Base-by-base conservation (phyloP, 2,329 filamentous ascomycete genomes). In the Stemphylium vesicarium region DNA sequence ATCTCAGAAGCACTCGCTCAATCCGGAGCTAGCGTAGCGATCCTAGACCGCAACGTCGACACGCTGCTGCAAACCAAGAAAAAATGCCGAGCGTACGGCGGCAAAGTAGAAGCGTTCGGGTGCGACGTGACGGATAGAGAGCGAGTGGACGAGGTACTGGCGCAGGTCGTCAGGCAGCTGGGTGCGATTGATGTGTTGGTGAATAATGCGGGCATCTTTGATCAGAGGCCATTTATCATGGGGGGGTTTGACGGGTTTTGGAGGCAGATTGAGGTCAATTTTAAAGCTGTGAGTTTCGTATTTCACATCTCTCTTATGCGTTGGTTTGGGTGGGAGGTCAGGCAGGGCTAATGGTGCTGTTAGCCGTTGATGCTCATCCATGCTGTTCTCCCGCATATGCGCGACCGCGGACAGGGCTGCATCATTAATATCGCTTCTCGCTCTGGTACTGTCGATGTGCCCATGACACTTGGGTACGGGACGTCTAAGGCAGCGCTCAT, bases 261-360 rank as follows among this genome's bases (percentile, higher is more conserved):
- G 69, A 52, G 61, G 26, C 65, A 70, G 44, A 70, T 72, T 15
- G 69, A 72, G 44, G 69, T 72, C 26, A 72, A 71, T 32, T 71
- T 72, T 46, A 72, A 72, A 56, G 69, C 57, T 4, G 65, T 56
- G 44, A 48, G 26, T 2, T 7, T 42, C 10, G 4, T 3, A 20
- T 2, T 2, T 22, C 1, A 11, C 4, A 4, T 8, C 9, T 3
- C 18, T 24, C 10, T 47, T 2, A n/a, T n/a, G n/a, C n/a, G n/a
- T n/a, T n/a, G n/a, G n/a, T 15, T 15, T 9, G 13, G 12, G 20
- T 15, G 4, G 33, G 24, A 11, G 16, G 11, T 6, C 4, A 8
- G 0, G 15, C 3, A 11, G 4, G 0, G 20, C 38, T 55, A 41
- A 55, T 2, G n/a, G 4, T 6, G 8, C 16, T 9, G 18, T 4